Evolutionary conservation across 331 rosid species (phyloP), one percentile per base, ranked within the genome.

Genomic region (Erythrophleum ivorense): DNA sequence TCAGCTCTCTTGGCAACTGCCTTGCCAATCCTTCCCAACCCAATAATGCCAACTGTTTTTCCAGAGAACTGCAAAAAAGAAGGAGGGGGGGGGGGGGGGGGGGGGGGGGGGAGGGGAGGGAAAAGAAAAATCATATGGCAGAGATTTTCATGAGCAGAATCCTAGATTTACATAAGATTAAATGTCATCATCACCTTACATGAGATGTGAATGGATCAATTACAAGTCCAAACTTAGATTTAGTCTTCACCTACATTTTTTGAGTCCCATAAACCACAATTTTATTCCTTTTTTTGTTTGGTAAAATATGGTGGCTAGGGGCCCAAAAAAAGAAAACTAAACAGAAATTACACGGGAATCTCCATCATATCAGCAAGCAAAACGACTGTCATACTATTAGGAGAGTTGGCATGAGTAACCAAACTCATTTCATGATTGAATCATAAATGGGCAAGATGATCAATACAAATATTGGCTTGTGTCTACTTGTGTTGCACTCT

Each of bases 21-120:
- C 75, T 41, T 49, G 58, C 96, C 96, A 6, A 91, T 91, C 70
- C 93, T 86, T 81, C 96, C 96, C 86, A 91, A 46, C 24, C 96
- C 93, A 2, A 91, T 72, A 46, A 91, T 84, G 38, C 96, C 96
- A 58, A 91, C 91, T 5, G 87, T 89, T 88, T 91, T 91, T 18
- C 90, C 88, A 10, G 87, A 79, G 88, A 91, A 89, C 92, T 91
- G 86, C 79, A 76, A 19, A 24, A 24, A 24, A 24, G 29, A 10
- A 65, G 49, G 49, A 18, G 2, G 55, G 58, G 9, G 5, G 64
- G 46, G 14, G 71, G n/a, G n/a, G n/a, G n/a, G n/a, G n/a, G n/a
- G n/a, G n/a, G n/a, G n/a, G n/a, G n/a, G n/a, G n/a, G n/a, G n/a
- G n/a, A n/a, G n/a, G n/a, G n/a, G n/a, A n/a, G n/a, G n/a, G n/a